A percentile compares a stretch with the other conserved stretches of the same genome.
phyloP scores from a whole-genome alignment of 2,329 filamentous ascomycete species.

The Talaromyces sp. region DNA sequence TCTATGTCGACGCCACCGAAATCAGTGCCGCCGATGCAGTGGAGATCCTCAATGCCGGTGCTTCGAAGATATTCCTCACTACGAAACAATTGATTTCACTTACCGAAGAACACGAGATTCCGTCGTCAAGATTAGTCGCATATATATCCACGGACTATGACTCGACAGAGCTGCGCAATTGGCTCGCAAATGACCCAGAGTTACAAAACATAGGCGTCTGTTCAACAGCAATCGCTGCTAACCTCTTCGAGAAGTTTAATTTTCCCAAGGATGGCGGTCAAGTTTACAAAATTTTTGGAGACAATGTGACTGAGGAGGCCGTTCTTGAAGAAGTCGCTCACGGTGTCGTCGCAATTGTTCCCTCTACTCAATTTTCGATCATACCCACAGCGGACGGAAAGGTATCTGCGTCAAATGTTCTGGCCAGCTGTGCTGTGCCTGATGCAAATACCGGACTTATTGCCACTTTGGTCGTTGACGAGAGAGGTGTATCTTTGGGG shows the following conservation, averaged over 20 bases:
- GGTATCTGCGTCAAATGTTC: slow-evolving; percentile 66
- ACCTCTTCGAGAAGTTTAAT: slow-evolving; percentile 37
- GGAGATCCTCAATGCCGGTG: slow-evolving; percentile 78
- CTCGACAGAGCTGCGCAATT: slow-evolving; percentile 38
- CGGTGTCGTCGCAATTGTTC: slow-evolving; percentile 68
- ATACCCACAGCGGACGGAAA: slow-evolving; percentile 57
- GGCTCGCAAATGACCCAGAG: slow-evolving; percentile 37
- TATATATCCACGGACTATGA: slow-evolving; percentile 44
- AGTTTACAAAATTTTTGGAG: slow-evolving; percentile 37
- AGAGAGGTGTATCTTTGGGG: slow-evolving; percentile 77
- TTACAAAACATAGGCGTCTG: slow-evolving; percentile 36
- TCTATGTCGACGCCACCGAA: slow-evolving; percentile 73
- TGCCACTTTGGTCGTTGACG: slow-evolving; percentile 87
- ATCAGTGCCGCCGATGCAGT: slow-evolving; percentile 71
- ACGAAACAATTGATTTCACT: slow-evolving; percentile 63
- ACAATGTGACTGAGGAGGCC: slow-evolving; percentile 44
- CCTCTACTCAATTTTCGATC: slow-evolving; percentile 67
- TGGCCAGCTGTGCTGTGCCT: slow-evolving; percentile 72
- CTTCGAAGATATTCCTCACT: slow-evolving; percentile 77
- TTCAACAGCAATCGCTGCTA: slow-evolving; percentile 38
- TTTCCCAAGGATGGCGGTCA: slow-evolving; percentile 40
- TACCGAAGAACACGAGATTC: slow-evolving; percentile 50
- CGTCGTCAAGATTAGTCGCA: slow-evolving; percentile 56
- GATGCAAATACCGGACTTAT: slow-evolving; percentile 81
- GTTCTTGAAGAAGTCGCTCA: slow-evolving; percentile 49